A percentile compares a stretch with the other conserved stretches of the same genome.
Conservation (phyloP, 2,329 filamentous ascomycete genomes). For the Lasiodiplodia hormozganensis region DNA sequence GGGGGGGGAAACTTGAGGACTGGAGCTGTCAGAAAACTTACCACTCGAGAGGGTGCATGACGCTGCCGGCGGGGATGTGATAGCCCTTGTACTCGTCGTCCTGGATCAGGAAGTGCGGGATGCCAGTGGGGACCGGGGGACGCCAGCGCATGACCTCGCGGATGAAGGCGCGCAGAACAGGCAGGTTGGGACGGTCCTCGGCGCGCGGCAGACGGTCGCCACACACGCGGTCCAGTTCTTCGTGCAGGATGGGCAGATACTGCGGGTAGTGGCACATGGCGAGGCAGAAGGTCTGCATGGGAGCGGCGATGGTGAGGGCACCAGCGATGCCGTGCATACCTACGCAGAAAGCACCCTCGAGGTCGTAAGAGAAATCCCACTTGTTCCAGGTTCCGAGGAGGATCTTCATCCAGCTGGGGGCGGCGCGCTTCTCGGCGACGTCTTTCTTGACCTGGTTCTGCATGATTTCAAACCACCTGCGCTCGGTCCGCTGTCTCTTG, state of each 20-base stretch:
- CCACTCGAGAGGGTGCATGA: conserved; percentile 54
- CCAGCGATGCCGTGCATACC: conserved; percentile 58
- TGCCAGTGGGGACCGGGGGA: conserved; percentile 52
- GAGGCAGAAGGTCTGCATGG: conserved; percentile 56
- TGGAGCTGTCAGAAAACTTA: conserved; percentile 34
- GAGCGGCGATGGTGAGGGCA: conserved; percentile 54
- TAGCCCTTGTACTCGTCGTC: conserved; percentile 66
- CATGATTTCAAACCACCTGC: conserved; percentile 53
- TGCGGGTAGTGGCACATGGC: conserved; percentile 54
- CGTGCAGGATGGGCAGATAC: conserved; percentile 49
- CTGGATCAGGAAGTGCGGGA: conserved; percentile 61
- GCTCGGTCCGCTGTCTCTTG: conserved; percentile 51
- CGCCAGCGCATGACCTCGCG: conserved; percentile 53
- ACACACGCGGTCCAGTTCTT: conserved; percentile 50
- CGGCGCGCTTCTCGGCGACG: conserved; percentile 41
- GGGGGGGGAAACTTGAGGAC: background rate
- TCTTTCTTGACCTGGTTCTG: conserved; percentile 49
- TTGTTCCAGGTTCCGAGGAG: conserved; percentile 50
- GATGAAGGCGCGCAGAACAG: conserved; percentile 48
- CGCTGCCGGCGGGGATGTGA: conserved; percentile 63
- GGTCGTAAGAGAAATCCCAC: conserved; percentile 51
- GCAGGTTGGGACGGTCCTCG: conserved; percentile 49
- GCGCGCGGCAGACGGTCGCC: conserved; percentile 45
- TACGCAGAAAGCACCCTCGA: conserved; percentile 54
- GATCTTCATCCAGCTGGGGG: conserved; percentile 52